Conservation (phyloP, 129 eudicot species). For the Chrysanthemum makinoi region DNA sequence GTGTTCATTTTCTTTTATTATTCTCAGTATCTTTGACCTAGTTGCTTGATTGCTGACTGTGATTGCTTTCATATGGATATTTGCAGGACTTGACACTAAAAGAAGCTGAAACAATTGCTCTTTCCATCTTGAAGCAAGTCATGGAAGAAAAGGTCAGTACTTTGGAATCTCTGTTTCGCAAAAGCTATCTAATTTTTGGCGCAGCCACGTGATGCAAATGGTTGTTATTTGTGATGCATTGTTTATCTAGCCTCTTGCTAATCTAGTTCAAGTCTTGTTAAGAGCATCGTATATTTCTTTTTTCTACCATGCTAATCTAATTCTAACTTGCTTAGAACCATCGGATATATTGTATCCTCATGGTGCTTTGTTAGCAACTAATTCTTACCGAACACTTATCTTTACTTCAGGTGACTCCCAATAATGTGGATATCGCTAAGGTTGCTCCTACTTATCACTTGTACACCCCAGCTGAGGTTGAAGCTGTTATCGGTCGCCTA, state of each 20-base stretch:
- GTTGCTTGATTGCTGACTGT: slow-evolving; percentile 8
- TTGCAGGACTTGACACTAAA: slow-evolving; percentile 76
- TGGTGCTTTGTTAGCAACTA: background rate
- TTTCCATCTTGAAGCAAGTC: slow-evolving; percentile 95
- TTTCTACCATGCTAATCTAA: background rate
- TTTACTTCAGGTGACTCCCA: slow-evolving; percentile 74
- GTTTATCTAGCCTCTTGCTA: too few species aligned
- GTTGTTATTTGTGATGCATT: background rate
- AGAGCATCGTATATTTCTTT: too few species aligned
- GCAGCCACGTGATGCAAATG: background rate
- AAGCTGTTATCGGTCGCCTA: slow-evolving; percentile 76
- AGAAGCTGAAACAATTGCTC: slow-evolving; percentile 96
- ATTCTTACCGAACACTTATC: background rate
- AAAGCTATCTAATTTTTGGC: background rate
- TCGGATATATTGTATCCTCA: background rate
- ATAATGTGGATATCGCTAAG: slow-evolving; percentile 92
- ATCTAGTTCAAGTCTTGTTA: too few species aligned
- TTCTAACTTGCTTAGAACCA: background rate
- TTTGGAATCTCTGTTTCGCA: background rate
- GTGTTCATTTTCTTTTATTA: too few species aligned
- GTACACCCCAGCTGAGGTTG: slow-evolving; percentile 85
- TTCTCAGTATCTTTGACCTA: background rate
- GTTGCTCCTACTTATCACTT: slow-evolving; percentile 89
- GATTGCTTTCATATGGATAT: background rate
- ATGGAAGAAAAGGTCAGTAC: slow-evolving; percentile 93